Evolutionary conservation across 345 rosid genomes (phyloP).

Genomic region (Populus euphratica): DNA sequence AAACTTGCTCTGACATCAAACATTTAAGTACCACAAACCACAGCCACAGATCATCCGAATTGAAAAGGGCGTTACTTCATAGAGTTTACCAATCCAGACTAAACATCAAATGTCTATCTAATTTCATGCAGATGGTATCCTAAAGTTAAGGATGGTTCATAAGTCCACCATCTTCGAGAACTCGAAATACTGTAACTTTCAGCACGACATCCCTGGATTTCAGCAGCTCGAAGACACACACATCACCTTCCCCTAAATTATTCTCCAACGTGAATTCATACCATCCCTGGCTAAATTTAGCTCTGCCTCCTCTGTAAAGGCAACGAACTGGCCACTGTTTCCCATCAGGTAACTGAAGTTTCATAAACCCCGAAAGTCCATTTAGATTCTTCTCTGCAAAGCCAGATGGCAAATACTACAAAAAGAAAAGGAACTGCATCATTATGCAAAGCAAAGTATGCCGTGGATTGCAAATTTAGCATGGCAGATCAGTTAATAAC

Average conservation of each 20-base stretch:
- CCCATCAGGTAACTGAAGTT: constrained; percentile 69
- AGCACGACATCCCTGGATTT: constrained; percentile 68
- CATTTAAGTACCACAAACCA: constrained; percentile 16
- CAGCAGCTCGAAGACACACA: constrained; percentile 73
- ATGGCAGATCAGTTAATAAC: constrained; percentile 14
- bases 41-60: constrained; percentile 18
- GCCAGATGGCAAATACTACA: constrained; percentile 81
- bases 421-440: background rate
- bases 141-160: constrained; percentile 18
- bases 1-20: constrained; percentile 26
- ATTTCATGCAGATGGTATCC: constrained; percentile 14
- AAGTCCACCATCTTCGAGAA: constrained; percentile 28
- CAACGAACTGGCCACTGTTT: constrained; percentile 91
- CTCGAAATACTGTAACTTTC: constrained; percentile 73
- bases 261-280: constrained; percentile 84
- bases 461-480: background rate
- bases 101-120: constrained; percentile 12
- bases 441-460: background rate
- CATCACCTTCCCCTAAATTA: constrained; percentile 84
- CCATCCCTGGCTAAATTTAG: constrained; percentile 88
- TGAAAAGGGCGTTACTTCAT: background rate
- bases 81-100: constrained; percentile 19
- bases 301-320: constrained; percentile 78
- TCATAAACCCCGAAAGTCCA: constrained; percentile 80
- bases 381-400: constrained; percentile 78